Conservation (phyloP, 805 yeast genomes). For the Suhomyces xylopsoci region DNA sequence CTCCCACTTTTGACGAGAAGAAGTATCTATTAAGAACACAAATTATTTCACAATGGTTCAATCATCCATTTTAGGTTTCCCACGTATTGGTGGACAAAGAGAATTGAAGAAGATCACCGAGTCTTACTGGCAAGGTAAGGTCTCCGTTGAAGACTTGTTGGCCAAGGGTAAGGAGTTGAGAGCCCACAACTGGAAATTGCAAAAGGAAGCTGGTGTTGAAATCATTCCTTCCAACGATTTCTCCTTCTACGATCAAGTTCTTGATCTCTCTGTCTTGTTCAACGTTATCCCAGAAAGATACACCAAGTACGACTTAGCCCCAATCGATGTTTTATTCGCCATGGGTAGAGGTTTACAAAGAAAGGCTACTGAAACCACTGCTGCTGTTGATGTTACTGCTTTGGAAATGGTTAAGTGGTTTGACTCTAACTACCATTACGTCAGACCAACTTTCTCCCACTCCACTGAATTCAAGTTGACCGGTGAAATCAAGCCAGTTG, state of each 20-base stretch:
- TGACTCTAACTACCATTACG: constrained; percentile 99
- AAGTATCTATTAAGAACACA: background rate
- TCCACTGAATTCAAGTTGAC: constrained; percentile 89
- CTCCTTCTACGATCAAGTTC: constrained; percentile 96
- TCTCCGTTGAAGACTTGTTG: constrained; percentile 78
- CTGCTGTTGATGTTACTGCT: constrained; percentile 97
- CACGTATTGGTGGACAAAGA: constrained; percentile 99
- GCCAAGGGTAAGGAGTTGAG: constrained; percentile 94
- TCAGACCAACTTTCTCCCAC: constrained; percentile 97
- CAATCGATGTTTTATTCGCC: constrained; percentile 92
- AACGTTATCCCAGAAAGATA: constrained; percentile 97
- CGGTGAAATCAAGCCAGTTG: constrained; percentile 89
- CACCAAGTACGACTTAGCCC: constrained; percentile 83
- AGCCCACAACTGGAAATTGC: constrained; percentile 96
- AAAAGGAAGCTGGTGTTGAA: constrained; percentile 95
- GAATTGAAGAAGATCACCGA: constrained; percentile 98
- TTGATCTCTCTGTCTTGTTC: constrained; percentile 88
- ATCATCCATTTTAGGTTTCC: constrained; percentile 98
- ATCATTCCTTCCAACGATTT: constrained; percentile 96
- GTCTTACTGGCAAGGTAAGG: constrained; percentile 98
- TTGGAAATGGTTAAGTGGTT: constrained; percentile 99
- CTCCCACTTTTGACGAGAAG: background rate
- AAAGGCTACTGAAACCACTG: constrained; percentile 80
- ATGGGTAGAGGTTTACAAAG: constrained; percentile 99
- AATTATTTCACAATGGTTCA: constrained; percentile 66